Evolutionary conservation across 2,329 filamentous ascomycete genomes (phyloP), one percentile per base, ranked within the genome.

Genomic region (Sclerotinia sclerotiorum): DNA sequence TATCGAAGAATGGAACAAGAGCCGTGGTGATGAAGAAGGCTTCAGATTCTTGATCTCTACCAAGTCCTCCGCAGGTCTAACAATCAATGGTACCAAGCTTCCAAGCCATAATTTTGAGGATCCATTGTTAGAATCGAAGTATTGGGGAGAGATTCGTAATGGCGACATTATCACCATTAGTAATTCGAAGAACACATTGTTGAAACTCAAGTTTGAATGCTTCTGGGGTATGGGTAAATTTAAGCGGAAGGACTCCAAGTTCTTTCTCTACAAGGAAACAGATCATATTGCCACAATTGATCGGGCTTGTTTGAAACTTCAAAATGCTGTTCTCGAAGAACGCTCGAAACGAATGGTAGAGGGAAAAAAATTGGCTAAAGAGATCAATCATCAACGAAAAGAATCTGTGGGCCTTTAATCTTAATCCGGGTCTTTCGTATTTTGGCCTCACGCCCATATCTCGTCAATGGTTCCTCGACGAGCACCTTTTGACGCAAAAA

Each of bases 151-250:
- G 67, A 79, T 97, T 19, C 87, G 93, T 76, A 87, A 90, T 46
- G 92, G 91, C 1, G 94, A 97, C 76, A 82, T 87, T 32, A 85
- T 97, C 60, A 86, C 88, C 2, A 85, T 97, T 8, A 96, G 88
- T 84, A 74, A 75, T 57, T 79, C 76, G 48, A 69, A 58, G 0
- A 57, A 65, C 13, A 78, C 82, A 68, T 68, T 69, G 48, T 72
- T 71, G 15, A 71, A 69, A 27, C 74, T 77, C 29, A 67, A 69
- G 46, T 78, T 78, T 51, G 75, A 77, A 29, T 77, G 76, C 60
- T 76, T 71, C 52, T 75, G 72, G 73, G 76, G 77, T 7, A 69
- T 68, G 44, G 76, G 74, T 4, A 75, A 73, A 67, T 62, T 70
- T 21, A 44, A 32, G 21, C 69, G 76, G 54, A 44, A 67, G 19